A percentile compares a stretch with the other conserved stretches of the same genome.
phyloP scores from a whole-genome alignment of 2,329 filamentous ascomycete genomes.

The Emergomyces orientalis region DNA sequence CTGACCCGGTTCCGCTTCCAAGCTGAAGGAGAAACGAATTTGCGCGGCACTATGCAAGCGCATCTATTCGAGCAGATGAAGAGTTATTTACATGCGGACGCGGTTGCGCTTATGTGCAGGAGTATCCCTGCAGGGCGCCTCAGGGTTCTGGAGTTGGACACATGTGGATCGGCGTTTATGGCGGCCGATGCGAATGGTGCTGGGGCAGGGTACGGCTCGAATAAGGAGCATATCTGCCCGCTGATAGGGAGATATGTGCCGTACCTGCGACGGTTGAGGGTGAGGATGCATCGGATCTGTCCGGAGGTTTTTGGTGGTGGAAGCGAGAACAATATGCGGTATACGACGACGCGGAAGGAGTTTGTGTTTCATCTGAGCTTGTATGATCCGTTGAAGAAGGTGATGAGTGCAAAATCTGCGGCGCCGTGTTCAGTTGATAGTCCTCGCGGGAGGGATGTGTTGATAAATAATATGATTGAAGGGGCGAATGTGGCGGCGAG shows the following conservation, averaged over 20 bases:
- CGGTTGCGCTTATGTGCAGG: slow-evolving; percentile 2
- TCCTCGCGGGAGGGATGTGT: not conserved
- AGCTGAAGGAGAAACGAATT: not conserved
- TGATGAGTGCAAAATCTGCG: not conserved
- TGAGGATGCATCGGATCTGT: slow-evolving; percentile 10
- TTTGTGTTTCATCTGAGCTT: slow-evolving; percentile 6
- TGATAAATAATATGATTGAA: slow-evolving; percentile 8
- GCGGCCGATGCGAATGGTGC: not conserved
- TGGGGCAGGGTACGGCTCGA: not conserved
- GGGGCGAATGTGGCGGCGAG: not conserved
- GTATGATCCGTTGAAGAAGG: not conserved
- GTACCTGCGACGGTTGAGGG: not conserved
- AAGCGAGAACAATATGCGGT: not conserved
- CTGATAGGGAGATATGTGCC: slow-evolving; percentile 3
- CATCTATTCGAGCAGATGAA: not conserved
- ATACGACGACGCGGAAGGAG: not conserved
- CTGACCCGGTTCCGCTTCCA: slow-evolving; percentile 6
- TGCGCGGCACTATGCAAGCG: not conserved
- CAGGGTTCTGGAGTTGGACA: slow-evolving; percentile 7
- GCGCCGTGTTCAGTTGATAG: not conserved
- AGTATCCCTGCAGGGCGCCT: slow-evolving; percentile 5
- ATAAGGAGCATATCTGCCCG: slow-evolving; percentile 3
- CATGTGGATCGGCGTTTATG: slow-evolving; percentile 6
- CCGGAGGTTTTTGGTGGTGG: slow-evolving; percentile 8
- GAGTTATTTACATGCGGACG: not conserved